Evolutionary conservation across 2,329 filamentous ascomycete genomes (phyloP).

Genomic region (Tolypocladium guangdongense): DNA sequence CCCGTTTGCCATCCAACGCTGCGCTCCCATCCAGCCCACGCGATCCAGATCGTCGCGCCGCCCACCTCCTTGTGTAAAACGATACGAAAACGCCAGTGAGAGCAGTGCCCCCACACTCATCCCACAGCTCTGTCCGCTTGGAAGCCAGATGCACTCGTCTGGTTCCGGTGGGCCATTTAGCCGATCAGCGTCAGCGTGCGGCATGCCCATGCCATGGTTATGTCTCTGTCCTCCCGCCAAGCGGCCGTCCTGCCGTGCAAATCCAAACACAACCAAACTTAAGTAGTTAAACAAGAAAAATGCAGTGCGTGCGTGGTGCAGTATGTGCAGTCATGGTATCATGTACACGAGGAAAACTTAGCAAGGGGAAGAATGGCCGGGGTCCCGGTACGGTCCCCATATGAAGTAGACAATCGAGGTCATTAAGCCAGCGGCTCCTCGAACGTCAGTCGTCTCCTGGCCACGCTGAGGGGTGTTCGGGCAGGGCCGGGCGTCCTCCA

Average conservation of each 20-base stretch:
- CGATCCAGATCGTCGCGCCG: background rate
- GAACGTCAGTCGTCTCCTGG: constrained; percentile 72
- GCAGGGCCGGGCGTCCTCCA: constrained; percentile 71
- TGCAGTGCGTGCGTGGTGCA: constrained; percentile 5
- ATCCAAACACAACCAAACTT: background rate
- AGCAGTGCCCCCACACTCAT: background rate
- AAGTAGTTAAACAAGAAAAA: background rate
- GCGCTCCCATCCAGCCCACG: background rate
- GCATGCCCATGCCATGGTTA: background rate
- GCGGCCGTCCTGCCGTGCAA: background rate
- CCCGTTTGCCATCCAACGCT: background rate
- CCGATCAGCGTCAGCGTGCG: background rate
- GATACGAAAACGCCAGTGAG: background rate
- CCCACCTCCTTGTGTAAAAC: background rate
- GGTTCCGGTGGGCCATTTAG: background rate
- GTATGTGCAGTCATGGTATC: constrained; percentile 24
- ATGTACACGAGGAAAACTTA: constrained; percentile 17
- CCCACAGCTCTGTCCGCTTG: background rate
- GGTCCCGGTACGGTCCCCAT: background rate
- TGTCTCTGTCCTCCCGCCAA: background rate
- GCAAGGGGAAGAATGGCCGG: constrained; percentile 8
- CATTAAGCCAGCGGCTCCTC: constrained; percentile 44
- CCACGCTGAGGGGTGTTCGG: constrained; percentile 51
- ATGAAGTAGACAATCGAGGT: background rate
- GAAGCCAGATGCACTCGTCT: background rate